Percentiles rank a stretch among this genome's conserved stretches.
phyloP scores from a whole-genome alignment of 306 rosid genomes.

The Sicyos edulis region DNA sequence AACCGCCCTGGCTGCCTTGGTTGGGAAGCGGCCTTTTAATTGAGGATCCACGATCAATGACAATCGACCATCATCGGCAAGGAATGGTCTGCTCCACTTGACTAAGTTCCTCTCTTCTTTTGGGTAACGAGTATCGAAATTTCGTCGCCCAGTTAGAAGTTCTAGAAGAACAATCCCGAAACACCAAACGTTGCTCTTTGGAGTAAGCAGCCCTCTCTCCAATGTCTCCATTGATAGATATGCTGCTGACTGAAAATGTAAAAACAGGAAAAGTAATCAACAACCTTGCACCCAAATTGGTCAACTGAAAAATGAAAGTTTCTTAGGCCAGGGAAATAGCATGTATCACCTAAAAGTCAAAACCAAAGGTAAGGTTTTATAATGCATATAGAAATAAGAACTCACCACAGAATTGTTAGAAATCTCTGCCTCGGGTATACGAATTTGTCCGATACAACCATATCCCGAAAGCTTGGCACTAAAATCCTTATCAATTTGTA shows the following conservation, averaged over 20 bases:
- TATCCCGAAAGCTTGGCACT: slow-evolving; percentile 99
- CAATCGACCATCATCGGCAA: slow-evolving; percentile 69
- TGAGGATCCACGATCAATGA: slow-evolving; percentile 91
- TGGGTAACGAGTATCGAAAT: slow-evolving; percentile 80
- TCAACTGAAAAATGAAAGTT: no score
- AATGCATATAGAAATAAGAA: neutral
- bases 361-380: neutral
- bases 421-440: slow-evolving; percentile 56
- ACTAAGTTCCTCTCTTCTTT: slow-evolving; percentile 94
- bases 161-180: slow-evolving; percentile 88
- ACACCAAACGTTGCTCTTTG: slow-evolving; percentile 97
- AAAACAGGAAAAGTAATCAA: neutral
- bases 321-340: neutral
- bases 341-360: neutral
- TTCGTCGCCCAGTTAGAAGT: slow-evolving; percentile 83
- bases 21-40: slow-evolving; percentile 81
- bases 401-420: slow-evolving; percentile 73
- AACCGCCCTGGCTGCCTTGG: slow-evolving; percentile 79
- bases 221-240: slow-evolving; percentile 87
- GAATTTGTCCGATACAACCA: slow-evolving; percentile 91
- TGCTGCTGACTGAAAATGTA: slow-evolving; percentile 65
- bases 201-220: slow-evolving; percentile 92
- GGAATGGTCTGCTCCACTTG: slow-evolving; percentile 92
- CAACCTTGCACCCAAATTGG: neutral
- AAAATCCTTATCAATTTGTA: slow-evolving; percentile 95